Evolutionary conservation across 169 alveolate species (phyloP).

Genomic region (Theileria parva): DNA sequence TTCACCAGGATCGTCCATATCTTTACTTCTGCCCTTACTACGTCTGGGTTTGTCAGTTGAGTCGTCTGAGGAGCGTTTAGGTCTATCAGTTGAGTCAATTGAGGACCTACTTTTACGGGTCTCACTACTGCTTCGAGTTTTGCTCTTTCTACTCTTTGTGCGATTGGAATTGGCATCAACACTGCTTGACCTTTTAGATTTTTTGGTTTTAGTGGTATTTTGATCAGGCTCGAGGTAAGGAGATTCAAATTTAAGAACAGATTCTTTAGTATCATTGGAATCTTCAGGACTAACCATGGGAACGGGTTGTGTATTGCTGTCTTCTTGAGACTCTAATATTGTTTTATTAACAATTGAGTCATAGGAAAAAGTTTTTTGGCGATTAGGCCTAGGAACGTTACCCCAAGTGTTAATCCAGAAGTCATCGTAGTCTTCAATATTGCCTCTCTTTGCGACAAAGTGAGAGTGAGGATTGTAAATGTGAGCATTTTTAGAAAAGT

Average conservation of each 20-base stretch:
- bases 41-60: not conserved
- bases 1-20: not conserved
- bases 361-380: conserved; percentile 1
- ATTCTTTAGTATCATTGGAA: not conserved
- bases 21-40: not conserved
- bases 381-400: not conserved
- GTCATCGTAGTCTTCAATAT: conserved; percentile 2
- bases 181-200: not conserved
- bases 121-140: not conserved
- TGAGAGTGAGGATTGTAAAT: not conserved
- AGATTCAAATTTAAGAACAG: not conserved
- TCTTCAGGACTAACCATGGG: not conserved
- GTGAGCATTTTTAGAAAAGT: not conserved
- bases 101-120: not conserved
- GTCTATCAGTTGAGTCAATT: not conserved
- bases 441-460: not conserved
- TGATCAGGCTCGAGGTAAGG: not conserved
- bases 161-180: not conserved
- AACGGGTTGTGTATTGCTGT: not conserved
- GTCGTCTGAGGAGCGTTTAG: not conserved
- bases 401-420: conserved; percentile 16
- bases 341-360: not conserved
- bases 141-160: not conserved
- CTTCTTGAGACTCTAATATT: not conserved
- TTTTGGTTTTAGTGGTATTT: not conserved